These are phyloP conservation scores for Whalleya microplaca DNA, from an alignment of 2,329 filamentous ascomycete species.

Conservation along the genomic window DNA sequence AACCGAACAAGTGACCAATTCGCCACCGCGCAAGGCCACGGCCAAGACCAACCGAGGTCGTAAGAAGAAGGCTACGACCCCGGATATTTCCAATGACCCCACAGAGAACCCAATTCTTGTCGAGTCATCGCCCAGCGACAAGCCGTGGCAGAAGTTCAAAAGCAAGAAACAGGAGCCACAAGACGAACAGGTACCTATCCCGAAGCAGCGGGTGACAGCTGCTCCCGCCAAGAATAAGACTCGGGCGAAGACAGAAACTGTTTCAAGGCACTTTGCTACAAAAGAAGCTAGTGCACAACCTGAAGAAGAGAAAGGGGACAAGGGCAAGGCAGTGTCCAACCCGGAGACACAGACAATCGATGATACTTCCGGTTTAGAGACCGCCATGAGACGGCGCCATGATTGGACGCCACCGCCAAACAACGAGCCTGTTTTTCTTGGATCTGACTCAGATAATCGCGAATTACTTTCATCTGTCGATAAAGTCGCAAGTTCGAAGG, in stretches of 20 bases:
- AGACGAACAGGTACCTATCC: conserved; percentile 8
- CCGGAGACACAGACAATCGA: not conserved
- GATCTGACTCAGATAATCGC: conserved; percentile 36
- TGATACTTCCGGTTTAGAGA: conserved; percentile 36
- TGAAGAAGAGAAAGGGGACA: conserved; percentile 3
- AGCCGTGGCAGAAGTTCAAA: conserved; percentile 44
- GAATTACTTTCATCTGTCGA: conserved; percentile 38
- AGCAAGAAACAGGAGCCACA: conserved; percentile 14
- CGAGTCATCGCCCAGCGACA: conserved; percentile 33
- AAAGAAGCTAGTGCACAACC: conserved; percentile 14
- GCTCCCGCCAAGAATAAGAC: conserved; percentile 26
- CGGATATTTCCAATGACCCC: conserved; percentile 16
- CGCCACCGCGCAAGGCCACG: conserved; percentile 29
- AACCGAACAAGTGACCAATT: conserved; percentile 30
- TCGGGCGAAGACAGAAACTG: conserved; percentile 34
- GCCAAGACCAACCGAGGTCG: conserved; percentile 14
- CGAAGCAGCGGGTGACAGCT: conserved; percentile 22
- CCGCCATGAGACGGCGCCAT: conserved; percentile 57
- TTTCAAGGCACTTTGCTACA: conserved; percentile 33
- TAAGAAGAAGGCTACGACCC: conserved; percentile 14
- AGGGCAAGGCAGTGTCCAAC: not conserved
- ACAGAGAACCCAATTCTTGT: conserved; percentile 17
- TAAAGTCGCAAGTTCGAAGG: conserved; percentile 21
- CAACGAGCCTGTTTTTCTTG: conserved; percentile 36
- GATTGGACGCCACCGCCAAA: conserved; percentile 71